A percentile compares a stretch with the other conserved stretches of the same genome.
phyloP scores from a whole-genome alignment of 371 early-diverging fungal species.

The Vairimorpha necatrix region DNA sequence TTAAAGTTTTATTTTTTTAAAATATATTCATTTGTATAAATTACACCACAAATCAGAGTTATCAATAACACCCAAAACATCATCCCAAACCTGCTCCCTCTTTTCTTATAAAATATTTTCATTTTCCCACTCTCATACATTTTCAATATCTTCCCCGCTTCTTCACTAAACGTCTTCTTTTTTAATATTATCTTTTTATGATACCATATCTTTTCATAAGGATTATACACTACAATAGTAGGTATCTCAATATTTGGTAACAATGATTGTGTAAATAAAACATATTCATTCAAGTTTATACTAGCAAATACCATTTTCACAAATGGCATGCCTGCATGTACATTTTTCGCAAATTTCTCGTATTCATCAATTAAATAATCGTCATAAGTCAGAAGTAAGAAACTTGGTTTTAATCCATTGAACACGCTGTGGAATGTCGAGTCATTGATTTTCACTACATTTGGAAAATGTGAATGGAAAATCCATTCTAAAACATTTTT shows the following conservation, averaged over 20 bases:
- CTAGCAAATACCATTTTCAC: slow-evolving; percentile 60
- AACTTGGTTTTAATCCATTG: slow-evolving; percentile 65
- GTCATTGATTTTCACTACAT: slow-evolving; percentile 60
- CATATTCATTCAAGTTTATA: slow-evolving; percentile 61
- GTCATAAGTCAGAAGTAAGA: slow-evolving; percentile 56
- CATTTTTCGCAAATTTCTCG: slow-evolving; percentile 56
- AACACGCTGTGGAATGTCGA: slow-evolving; percentile 65
- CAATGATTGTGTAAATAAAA: slow-evolving; percentile 59
- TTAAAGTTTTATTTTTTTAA: too few relatives aligned
- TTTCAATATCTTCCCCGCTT: slow-evolving; percentile 26
- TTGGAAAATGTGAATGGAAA: slow-evolving; percentile 65
- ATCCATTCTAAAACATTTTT: slow-evolving; percentile 64
- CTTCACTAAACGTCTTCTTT: slow-evolving; percentile 45
- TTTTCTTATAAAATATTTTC: too few relatives aligned
- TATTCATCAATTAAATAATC: slow-evolving; percentile 55
- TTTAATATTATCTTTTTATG: slow-evolving; percentile 33
- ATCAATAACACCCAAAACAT: too few relatives aligned
- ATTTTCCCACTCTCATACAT: slow-evolving; percentile 28
- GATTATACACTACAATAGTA: slow-evolving; percentile 63
- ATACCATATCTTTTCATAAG: slow-evolving; percentile 57
- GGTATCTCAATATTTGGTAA: slow-evolving; percentile 53
- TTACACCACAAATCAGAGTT: too few relatives aligned
- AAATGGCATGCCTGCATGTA: slow-evolving; percentile 62
- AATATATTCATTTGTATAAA: too few relatives aligned
- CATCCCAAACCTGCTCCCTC: too few relatives aligned